These are phyloP conservation scores for Hericium coralloides DNA, from an alignment of 768 basidiomycete species.

Conservation along the genomic window DNA sequence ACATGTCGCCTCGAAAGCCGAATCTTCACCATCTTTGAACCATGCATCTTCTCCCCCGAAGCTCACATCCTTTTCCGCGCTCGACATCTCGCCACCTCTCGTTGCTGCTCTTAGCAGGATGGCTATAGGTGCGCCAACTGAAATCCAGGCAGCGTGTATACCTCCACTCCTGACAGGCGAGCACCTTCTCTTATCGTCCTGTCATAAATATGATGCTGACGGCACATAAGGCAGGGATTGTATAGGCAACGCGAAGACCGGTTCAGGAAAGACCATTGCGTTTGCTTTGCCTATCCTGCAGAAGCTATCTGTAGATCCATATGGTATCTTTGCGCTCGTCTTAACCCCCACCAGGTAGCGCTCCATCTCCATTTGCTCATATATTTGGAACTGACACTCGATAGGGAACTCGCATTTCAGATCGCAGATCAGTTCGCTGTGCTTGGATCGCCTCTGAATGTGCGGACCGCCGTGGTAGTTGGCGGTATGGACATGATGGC, in stretches of 20 bases:
- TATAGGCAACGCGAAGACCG: conserved; percentile 96
- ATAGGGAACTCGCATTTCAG: conserved; percentile 93
- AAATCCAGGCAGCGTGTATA: conserved; percentile 86
- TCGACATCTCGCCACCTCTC: conserved; percentile 54
- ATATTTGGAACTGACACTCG: not conserved
- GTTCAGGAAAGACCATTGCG: conserved; percentile 95
- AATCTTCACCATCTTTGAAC: not conserved
- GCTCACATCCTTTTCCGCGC: conserved; percentile 37
- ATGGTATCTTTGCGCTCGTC: conserved; percentile 88
- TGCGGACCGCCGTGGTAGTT: conserved; percentile 83
- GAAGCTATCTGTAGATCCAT: conserved; percentile 79
- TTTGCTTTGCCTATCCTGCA: conserved; percentile 95
- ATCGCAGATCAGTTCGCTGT: conserved; percentile 95
- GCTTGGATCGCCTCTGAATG: conserved; percentile 71
- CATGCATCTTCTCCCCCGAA: conserved; percentile 5
- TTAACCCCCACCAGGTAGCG: conserved; percentile 89
- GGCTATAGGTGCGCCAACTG: conserved; percentile 81
- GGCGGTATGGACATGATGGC: conserved; percentile 99
- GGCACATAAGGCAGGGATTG: conserved; percentile 73
- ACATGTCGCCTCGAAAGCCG: not conserved
- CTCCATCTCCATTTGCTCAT: not conserved
- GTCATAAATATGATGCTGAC: conserved; percentile 10
- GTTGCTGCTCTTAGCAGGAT: conserved; percentile 62
- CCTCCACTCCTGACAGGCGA: conserved; percentile 74
- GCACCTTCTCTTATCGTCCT: conserved; percentile 10